These are phyloP conservation scores for Coniochaeta sp. DNA, from an alignment of 2,329 filamentous ascomycete genomes.

Conservation along the genomic window DNA sequence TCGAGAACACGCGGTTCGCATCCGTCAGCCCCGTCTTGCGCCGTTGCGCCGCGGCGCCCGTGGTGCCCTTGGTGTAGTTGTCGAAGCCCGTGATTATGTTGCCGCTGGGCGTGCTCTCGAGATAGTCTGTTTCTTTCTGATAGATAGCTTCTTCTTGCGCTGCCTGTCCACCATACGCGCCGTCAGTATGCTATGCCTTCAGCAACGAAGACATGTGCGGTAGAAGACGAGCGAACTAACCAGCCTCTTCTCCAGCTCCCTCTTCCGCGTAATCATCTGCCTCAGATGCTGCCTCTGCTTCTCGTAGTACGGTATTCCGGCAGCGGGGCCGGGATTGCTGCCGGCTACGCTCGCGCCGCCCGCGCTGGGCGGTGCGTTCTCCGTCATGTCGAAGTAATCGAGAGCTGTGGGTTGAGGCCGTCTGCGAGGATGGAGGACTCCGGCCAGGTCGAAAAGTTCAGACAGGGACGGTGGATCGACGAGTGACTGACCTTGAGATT, in stretches of 20 bases:
- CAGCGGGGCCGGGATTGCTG: constrained; percentile 29
- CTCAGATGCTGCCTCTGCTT: constrained; percentile 60
- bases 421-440: background rate
- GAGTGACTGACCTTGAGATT: background rate
- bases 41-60: constrained; percentile 54
- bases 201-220: background rate
- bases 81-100: constrained; percentile 99
- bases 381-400: background rate
- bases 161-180: constrained; percentile 10
- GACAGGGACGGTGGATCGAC: background rate
- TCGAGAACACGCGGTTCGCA: constrained; percentile 66
- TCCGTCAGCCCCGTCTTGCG: constrained; percentile 60
- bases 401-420: background rate
- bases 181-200: too few relatives aligned
- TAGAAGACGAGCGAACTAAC: constrained; percentile 16
- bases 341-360: background rate
- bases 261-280: constrained; percentile 59
- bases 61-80: constrained; percentile 88
- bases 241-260: constrained; percentile 35
- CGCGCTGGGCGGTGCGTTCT: constrained; percentile 15
- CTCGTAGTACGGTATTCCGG: constrained; percentile 61
- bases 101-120: constrained; percentile 80
- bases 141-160: constrained; percentile 69
- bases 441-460: background rate
- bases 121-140: constrained; percentile 76